Evolutionary conservation across 441 rosid species (phyloP).

Genomic region (Geranium incanum): DNA sequence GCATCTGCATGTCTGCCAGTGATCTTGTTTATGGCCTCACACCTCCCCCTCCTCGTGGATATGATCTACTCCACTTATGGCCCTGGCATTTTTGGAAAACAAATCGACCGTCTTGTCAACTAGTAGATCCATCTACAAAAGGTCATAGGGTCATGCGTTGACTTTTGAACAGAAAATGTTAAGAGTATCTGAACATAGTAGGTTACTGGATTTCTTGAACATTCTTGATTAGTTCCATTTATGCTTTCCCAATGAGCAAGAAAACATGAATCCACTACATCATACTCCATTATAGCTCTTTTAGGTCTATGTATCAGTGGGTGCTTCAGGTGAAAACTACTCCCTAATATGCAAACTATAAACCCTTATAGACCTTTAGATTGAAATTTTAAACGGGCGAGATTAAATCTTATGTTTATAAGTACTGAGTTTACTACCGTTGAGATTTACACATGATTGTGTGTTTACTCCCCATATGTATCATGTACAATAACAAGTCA

Average conservation of each 20-base stretch:
- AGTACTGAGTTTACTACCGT: too few species aligned
- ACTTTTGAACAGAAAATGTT: neutral
- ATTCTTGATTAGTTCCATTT: neutral
- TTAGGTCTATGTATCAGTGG: too few species aligned
- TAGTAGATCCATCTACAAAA: too few species aligned
- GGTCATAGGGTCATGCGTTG: too few species aligned
- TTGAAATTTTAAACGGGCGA: too few species aligned
- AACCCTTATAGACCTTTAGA: too few species aligned
- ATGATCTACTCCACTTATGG: conserved; percentile 10
- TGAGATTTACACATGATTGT: too few species aligned
- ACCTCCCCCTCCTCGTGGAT: conserved; percentile 12
- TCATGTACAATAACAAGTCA: neutral
- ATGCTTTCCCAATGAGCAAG: neutral
- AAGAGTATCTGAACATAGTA: neutral
- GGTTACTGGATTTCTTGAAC: neutral
- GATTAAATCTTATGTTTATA: too few species aligned
- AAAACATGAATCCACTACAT: neutral
- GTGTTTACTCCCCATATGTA: too few species aligned
- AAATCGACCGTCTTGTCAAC: neutral
- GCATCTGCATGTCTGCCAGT: conserved; percentile 14
- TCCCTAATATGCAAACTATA: too few species aligned
- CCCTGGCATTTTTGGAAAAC: conserved; percentile 8
- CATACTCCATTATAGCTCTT: neutral
- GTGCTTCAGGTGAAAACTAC: too few species aligned
- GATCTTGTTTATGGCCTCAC: conserved; percentile 11